Base-by-base conservation (phyloP, 169 alveolate species). In the Cyclospora cayetanensis region DNA sequence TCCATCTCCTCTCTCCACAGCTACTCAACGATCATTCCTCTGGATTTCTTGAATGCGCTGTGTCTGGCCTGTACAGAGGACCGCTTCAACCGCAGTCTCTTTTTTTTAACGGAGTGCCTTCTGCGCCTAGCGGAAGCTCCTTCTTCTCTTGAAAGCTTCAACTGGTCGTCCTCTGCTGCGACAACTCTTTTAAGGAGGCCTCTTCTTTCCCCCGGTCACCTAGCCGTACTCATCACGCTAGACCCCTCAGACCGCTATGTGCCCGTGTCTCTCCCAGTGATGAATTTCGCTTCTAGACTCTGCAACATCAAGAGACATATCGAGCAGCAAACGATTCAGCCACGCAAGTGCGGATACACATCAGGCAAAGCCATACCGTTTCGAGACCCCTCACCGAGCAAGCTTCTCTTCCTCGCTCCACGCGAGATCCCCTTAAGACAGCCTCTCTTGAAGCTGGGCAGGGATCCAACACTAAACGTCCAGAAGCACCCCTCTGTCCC, bases 31-130 rank as follows among this genome's bases (percentile, higher is more conserved):
- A 12, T n/a, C 22, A 31, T 68, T 4, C 22, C 18, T 25, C 2
- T 34, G 7, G 7, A 15, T 65, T n/a, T 29, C 42, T 65, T 5
- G 1, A 25, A 55, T 15, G 7, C 15, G 7, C 15, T 46, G 55
- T 7, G 15, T 46, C 15, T 46, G 22, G 7, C 15, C 55, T 9
- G 55, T 7, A 46, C 55, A n/a, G 70, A 18, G 7, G 41, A 11
- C 20, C 35, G 72, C 0, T n/a, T 52, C 4, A 79, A 79, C 46
- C 31, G 89, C 27, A 76, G 87, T 12, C 63, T 79, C 5, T 79
- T 79, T 34, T 79, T 39, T 52, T 20, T 79, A 20, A 76, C 72
- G n/a, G 89, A 79, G 46, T 27, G 55, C 20, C 72, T 79, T 12
- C 35, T 79, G 52, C 70, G 89, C 2, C 46, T 79, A 2, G 39